Conservation (phyloP, 2,329 filamentous ascomycete genomes). For the Phaeomoniella chlamydospora region DNA sequence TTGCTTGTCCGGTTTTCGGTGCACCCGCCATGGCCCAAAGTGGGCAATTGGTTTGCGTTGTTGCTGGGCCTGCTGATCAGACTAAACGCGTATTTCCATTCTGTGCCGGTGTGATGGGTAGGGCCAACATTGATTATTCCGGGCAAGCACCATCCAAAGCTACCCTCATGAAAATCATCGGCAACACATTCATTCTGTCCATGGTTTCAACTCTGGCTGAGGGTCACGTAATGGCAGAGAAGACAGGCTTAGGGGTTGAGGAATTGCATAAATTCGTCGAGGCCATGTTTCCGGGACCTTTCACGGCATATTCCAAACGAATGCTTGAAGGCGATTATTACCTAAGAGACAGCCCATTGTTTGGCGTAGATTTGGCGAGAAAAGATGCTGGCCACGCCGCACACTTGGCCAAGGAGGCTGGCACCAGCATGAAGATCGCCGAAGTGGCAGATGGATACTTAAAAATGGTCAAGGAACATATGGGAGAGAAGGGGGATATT, state of each 20-base stretch:
- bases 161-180: constrained; percentile 62
- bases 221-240: constrained; percentile 66
- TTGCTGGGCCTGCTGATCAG: constrained; percentile 47
- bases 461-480: constrained; percentile 51
- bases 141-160: constrained; percentile 55
- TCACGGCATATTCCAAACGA: constrained; percentile 58
- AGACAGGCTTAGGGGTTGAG: constrained; percentile 57
- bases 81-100: constrained; percentile 55
- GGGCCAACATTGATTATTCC: constrained; percentile 54
- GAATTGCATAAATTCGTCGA: constrained; percentile 59
- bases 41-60: constrained; percentile 58
- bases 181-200: constrained; percentile 74
- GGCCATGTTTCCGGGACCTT: constrained; percentile 60
- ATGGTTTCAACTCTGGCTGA: constrained; percentile 71
- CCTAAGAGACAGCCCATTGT: constrained; percentile 61
- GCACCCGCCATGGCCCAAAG: constrained; percentile 19
- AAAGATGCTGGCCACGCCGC: constrained; percentile 71
- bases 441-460: constrained; percentile 58
- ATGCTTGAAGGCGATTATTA: constrained; percentile 68
- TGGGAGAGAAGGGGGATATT: constrained; percentile 55
- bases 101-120: constrained; percentile 57
- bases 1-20: constrained; percentile 48
- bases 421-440: constrained; percentile 47
- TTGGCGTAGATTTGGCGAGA: constrained; percentile 65
- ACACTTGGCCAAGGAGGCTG: constrained; percentile 47